A percentile compares a stretch with the other conserved stretches of the same genome.
phyloP scores from a whole-genome alignment of 2,329 filamentous ascomycete genomes.

The Huntiella savannae region DNA sequence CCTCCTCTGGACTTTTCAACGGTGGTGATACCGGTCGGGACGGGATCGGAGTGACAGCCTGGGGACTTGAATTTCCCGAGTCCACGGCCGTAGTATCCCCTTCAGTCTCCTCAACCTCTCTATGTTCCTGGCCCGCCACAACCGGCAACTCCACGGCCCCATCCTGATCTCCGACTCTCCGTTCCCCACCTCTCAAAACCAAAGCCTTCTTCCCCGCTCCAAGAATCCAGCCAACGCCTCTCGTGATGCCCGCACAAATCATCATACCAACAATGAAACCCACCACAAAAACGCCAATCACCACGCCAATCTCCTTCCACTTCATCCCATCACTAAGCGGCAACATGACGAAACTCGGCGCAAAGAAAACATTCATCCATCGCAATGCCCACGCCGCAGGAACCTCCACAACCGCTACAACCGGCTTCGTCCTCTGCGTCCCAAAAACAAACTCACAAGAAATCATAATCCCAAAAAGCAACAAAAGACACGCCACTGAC shows the following conservation, averaged over 20 bases:
- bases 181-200: too few relatives aligned
- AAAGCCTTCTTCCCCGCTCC: too few relatives aligned
- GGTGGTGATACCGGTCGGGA: too few relatives aligned
- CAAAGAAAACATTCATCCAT: slow-evolving; percentile 41
- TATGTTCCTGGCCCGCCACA: too few relatives aligned
- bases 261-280: slow-evolving; percentile 35
- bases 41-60: too few relatives aligned
- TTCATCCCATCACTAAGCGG: slow-evolving; percentile 20
- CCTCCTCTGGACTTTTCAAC: slow-evolving; percentile 28
- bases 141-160: too few relatives aligned
- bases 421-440: slow-evolving; percentile 25
- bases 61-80: too few relatives aligned
- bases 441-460: slow-evolving; percentile 28
- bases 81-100: too few relatives aligned
- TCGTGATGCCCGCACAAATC: slow-evolving; percentile 33
- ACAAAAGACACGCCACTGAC: slow-evolving; percentile 37
- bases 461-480: slow-evolving; percentile 32
- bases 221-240: slow-evolving; percentile 13
- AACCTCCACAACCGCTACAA: slow-evolving; percentile 32
- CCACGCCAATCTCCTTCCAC: slow-evolving; percentile 14
- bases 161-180: too few relatives aligned
- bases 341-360: slow-evolving; percentile 38
- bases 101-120: too few relatives aligned
- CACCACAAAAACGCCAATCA: slow-evolving; percentile 37
- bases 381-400: slow-evolving; percentile 36